These are phyloP conservation scores for Thermochaetoides thermophila DNA, from an alignment of 495 filamentous ascomycete species.

Conservation along the genomic window DNA sequence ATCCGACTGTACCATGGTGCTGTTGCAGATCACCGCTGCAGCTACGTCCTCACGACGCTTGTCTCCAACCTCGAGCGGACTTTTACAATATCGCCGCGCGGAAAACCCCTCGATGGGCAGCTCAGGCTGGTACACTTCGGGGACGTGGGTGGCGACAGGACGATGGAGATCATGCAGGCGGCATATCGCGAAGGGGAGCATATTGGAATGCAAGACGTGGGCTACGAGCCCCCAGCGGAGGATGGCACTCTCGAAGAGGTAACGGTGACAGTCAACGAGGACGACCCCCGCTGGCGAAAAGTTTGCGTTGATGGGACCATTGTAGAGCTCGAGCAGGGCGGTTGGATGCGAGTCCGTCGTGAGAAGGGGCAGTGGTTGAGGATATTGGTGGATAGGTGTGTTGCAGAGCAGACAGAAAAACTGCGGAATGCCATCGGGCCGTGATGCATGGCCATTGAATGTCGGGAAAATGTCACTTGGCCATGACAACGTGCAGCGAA, in stretches of 20 bases:
- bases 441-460: too few relatives aligned
- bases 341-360: conserved; percentile 49
- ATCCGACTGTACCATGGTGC: neutral
- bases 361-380: conserved; percentile 16
- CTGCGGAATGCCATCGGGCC: too few relatives aligned
- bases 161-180: conserved; percentile 58
- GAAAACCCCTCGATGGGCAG: conserved; percentile 48
- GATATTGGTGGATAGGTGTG: conserved; percentile 19
- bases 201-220: conserved; percentile 37
- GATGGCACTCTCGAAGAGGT: conserved; percentile 45
- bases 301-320: conserved; percentile 85
- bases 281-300: conserved; percentile 56
- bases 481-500: too few relatives aligned
- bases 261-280: conserved; percentile 49
- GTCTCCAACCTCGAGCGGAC: conserved; percentile 67
- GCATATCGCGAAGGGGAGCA: conserved; percentile 68
- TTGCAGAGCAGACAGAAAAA: too few relatives aligned
- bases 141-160: conserved; percentile 40
- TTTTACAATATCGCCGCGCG: conserved; percentile 62
- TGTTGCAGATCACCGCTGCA: conserved; percentile 29
- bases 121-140: conserved; percentile 64
- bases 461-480: too few relatives aligned
- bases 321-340: conserved; percentile 50
- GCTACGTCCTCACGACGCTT: conserved; percentile 60
- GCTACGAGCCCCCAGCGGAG: conserved; percentile 50